phyloP scores from a whole-genome alignment of 148 eudicot genomes.

The Camellia lanceoleosa region DNA sequence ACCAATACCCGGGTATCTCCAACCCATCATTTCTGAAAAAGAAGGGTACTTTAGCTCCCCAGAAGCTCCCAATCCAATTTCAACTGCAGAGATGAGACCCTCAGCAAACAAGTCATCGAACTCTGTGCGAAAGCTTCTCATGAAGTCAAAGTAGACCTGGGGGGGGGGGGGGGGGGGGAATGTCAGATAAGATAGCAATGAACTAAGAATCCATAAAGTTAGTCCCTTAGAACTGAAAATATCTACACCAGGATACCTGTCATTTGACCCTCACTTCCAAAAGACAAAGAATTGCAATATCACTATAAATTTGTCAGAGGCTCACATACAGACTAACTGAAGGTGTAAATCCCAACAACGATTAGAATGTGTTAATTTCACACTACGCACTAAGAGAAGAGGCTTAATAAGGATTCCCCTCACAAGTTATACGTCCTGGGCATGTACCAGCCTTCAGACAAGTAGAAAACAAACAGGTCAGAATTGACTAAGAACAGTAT shows the following conservation, averaged over 20 bases:
- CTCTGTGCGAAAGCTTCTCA: conserved; percentile 80
- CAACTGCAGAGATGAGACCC: conserved; percentile 51
- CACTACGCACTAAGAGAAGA: too few species aligned
- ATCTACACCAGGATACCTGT: background rate
- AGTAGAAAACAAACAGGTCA: too few species aligned
- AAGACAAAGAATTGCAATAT: background rate
- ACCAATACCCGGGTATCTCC: conserved; percentile 81
- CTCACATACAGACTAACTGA: too few species aligned
- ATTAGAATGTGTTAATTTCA: too few species aligned
- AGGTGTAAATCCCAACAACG: too few species aligned
- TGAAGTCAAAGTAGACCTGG: conserved; percentile 71
- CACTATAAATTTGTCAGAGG: too few species aligned
- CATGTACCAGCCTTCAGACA: too few species aligned
- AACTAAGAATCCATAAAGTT: background rate
- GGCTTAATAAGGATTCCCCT: too few species aligned
- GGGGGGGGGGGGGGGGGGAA: conserved; percentile 8
- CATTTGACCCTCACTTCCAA: background rate
- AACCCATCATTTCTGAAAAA: conserved; percentile 54
- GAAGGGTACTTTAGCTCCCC: conserved; percentile 73
- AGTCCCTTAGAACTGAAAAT: background rate
- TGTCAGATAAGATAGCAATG: background rate
- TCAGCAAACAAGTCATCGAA: conserved; percentile 52
- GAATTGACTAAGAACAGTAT: too few species aligned
- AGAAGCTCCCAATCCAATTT: conserved; percentile 65
- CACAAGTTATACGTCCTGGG: too few species aligned